Percentiles rank a stretch among this genome's conserved stretches.
Evolutionary conservation across 108 stramenopile genomes (phyloP).

Genomic region (Licmophora abbreviata): DNA sequence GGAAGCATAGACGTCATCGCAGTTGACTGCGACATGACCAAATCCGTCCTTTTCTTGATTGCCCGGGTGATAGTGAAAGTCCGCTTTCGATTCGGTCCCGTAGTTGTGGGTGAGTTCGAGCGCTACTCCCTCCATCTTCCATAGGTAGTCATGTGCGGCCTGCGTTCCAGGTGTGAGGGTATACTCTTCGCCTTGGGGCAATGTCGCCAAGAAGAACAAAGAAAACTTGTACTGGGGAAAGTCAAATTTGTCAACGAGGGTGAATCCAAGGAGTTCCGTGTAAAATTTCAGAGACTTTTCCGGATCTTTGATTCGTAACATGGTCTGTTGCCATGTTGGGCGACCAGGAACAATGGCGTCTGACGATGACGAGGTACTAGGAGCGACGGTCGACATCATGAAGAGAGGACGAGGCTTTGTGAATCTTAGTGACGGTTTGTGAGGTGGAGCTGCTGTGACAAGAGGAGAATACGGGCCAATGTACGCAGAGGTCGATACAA

Average conservation of each 20-base stretch:
- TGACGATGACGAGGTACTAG: neutral
- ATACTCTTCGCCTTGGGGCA: constrained; percentile 50
- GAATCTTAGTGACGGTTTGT: neutral
- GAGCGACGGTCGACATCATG: neutral
- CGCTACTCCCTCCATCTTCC: constrained; percentile 73
- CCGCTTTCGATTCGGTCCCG: constrained; percentile 65
- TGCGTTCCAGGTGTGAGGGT: constrained; percentile 59
- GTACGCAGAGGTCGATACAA: too few relatives aligned
- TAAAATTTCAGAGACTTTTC: constrained; percentile 61
- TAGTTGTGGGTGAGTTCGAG: constrained; percentile 91
- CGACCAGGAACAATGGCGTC: constrained; percentile 49
- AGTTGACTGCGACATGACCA: constrained; percentile 43
- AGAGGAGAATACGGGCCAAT: too few relatives aligned
- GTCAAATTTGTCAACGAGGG: constrained; percentile 70
- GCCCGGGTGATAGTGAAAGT: constrained; percentile 66
- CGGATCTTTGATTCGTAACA: constrained; percentile 79
- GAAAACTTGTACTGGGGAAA: constrained; percentile 75
- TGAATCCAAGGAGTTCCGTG: constrained; percentile 64
- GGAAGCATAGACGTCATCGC: constrained; percentile 80
- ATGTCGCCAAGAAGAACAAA: constrained; percentile 68
- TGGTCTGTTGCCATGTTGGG: constrained; percentile 87
- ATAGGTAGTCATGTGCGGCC: constrained; percentile 80
- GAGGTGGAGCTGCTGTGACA: neutral
- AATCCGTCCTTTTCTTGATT: constrained; percentile 80
- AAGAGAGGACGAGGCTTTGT: neutral